Conservation (phyloP, 257 asterid species). For the Solanum tarapatanum region DNA sequence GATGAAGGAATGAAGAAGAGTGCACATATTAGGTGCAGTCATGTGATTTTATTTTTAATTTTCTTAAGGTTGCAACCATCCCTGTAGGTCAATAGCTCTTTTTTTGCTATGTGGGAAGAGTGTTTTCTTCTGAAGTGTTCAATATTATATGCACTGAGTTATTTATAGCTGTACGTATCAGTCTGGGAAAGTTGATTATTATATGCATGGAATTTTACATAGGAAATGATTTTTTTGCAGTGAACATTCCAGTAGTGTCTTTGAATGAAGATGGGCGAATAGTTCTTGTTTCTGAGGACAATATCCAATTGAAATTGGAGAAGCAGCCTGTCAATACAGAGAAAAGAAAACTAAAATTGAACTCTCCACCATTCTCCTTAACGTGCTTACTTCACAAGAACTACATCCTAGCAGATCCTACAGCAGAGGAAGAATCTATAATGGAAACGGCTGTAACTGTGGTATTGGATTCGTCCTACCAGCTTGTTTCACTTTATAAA, state of each 20-base stretch:
- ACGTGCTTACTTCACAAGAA: constrained; percentile 83
- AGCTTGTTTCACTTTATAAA: constrained; percentile 69
- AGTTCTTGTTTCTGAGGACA: constrained; percentile 51
- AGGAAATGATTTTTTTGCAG: constrained; percentile 35
- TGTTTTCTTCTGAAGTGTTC: neutral
- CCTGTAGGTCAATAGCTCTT: neutral
- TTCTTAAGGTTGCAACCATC: no score
- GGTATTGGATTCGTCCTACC: constrained; percentile 64
- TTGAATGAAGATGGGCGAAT: constrained; percentile 76
- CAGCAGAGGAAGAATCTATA: constrained; percentile 88
- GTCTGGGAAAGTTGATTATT: neutral
- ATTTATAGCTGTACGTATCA: neutral
- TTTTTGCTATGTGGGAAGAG: neutral
- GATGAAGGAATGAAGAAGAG: neutral
- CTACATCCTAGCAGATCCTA: constrained; percentile 89
- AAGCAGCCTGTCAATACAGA: constrained; percentile 65
- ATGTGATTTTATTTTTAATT: neutral
- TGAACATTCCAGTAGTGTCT: constrained; percentile 73
- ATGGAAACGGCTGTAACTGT: constrained; percentile 81
- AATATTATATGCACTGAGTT: neutral
- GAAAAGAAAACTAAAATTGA: constrained; percentile 63
- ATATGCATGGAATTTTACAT: neutral
- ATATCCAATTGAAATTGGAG: constrained; percentile 28
- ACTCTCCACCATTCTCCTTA: constrained; percentile 45
- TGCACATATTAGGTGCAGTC: neutral